Evolutionary conservation across 257 asterid genomes (phyloP).

Genomic region (Nyctanthes arbortristis): DNA sequence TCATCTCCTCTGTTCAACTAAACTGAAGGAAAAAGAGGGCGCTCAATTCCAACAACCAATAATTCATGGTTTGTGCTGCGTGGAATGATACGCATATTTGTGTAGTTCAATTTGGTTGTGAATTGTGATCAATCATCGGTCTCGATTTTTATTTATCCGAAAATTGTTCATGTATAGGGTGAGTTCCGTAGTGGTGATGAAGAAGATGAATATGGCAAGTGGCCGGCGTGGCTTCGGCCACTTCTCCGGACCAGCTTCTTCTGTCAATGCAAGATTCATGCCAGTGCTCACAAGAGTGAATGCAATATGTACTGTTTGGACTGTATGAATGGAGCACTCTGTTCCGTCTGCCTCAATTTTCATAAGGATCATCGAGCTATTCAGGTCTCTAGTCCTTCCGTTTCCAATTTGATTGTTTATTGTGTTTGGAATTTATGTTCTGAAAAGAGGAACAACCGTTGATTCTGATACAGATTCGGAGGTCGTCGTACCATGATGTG

Average conservation of each 20-base stretch:
- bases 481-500: conserved; percentile 79
- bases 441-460: too few relatives aligned
- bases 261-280: conserved; percentile 76
- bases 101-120: not conserved
- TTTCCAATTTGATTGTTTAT: not conserved
- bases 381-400: conserved; percentile 60
- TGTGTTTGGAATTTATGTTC: too few relatives aligned
- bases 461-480: conserved; percentile 49
- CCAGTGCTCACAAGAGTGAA: conserved; percentile 86
- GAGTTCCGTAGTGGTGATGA: not conserved
- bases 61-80: not conserved
- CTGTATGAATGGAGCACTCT: conserved; percentile 67
- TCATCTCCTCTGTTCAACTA: not conserved
- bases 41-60: not conserved
- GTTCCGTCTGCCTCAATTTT: conserved; percentile 67
- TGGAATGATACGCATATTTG: not conserved
- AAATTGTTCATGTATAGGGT: not conserved
- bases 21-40: not conserved
- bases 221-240: conserved; percentile 81
- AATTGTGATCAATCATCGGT: too few relatives aligned
- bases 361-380: conserved; percentile 75
- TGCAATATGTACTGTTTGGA: conserved; percentile 93
- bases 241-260: conserved; percentile 69
- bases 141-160: not conserved
- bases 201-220: conserved; percentile 19